Percentiles rank a stretch among this genome's conserved stretches.
phyloP scores from a whole-genome alignment of 164 flowering plant species.

The Akebia trifoliata region DNA sequence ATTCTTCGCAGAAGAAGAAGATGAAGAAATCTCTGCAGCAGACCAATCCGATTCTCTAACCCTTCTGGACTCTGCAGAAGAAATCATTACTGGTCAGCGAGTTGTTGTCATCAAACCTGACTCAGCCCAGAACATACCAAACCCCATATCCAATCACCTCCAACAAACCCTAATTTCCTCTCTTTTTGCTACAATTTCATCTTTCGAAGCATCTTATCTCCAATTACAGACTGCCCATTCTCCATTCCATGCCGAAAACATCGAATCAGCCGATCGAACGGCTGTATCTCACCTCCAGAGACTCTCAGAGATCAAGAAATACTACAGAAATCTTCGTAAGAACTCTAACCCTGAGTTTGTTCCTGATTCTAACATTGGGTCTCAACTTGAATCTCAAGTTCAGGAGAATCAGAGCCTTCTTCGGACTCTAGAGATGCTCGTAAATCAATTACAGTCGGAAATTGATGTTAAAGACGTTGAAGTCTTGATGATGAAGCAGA shows the following conservation, averaged over 20 bases:
- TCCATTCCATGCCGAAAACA: slow-evolving; percentile 54
- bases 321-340: slow-evolving; percentile 27
- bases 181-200: slow-evolving; percentile 65
- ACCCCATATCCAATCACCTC: slow-evolving; percentile 1
- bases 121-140: not conserved
- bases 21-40: slow-evolving; percentile 8
- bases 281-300: slow-evolving; percentile 56
- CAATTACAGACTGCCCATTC: slow-evolving; percentile 87
- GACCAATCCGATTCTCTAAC: slow-evolving; percentile 35
- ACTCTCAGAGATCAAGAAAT: slow-evolving; percentile 55
- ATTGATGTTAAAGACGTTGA: slow-evolving; percentile 64
- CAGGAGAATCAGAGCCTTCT: slow-evolving; percentile 90
- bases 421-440: slow-evolving; percentile 51
- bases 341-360: slow-evolving; percentile 24
- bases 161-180: slow-evolving; percentile 46
- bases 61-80: slow-evolving; percentile 72
- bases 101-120: slow-evolving; percentile 82
- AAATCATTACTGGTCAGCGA: slow-evolving; percentile 59
- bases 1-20: slow-evolving; percentile 77
- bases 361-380: slow-evolving; percentile 36
- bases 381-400: slow-evolving; percentile 74
- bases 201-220: slow-evolving; percentile 82
- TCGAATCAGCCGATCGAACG: slow-evolving; percentile 59
- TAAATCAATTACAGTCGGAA: slow-evolving; percentile 66
- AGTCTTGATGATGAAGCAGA: slow-evolving; percentile 44